phyloP scores from a whole-genome alignment of 176 grass and related monocot genomes.

The Oryza brachyantha region DNA sequence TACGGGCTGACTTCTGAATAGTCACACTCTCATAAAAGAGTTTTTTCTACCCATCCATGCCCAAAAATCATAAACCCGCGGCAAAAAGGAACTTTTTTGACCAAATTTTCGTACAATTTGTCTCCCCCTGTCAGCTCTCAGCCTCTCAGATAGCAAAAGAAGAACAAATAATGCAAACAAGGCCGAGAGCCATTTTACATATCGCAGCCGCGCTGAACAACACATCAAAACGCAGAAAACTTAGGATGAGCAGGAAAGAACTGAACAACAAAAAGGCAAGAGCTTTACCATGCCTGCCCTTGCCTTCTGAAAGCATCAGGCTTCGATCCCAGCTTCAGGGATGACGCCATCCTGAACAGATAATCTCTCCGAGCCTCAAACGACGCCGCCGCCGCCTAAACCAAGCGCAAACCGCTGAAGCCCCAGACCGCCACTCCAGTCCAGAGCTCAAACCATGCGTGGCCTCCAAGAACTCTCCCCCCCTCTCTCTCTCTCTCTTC shows the following conservation, averaged over 20 bases:
- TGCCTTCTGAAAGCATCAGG: slow-evolving; percentile 76
- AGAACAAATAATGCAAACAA: slow-evolving; percentile 6
- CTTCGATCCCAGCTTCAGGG: slow-evolving; percentile 79
- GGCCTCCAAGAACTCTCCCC: slow-evolving; percentile 22
- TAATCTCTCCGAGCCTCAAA: not conserved
- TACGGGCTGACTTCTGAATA: slow-evolving; percentile 10
- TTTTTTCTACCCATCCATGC: not conserved
- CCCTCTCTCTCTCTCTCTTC: not conserved
- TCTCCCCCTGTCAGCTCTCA: not conserved
- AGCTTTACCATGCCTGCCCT: slow-evolving; percentile 76
- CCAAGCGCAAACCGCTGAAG: not conserved
- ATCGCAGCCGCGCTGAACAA: not conserved
- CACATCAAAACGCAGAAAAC: not conserved
- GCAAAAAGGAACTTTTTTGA: not conserved
- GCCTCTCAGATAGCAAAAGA: slow-evolving; percentile 13
- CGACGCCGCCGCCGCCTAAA: slow-evolving; percentile 2
- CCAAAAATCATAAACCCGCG: not conserved
- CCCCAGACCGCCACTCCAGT: not conserved
- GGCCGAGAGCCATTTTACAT: not conserved
- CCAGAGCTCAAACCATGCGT: slow-evolving; percentile 32
- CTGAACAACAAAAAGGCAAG: not conserved
- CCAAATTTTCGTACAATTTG: not conserved
- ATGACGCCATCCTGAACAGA: slow-evolving; percentile 37
- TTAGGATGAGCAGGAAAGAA: not conserved
- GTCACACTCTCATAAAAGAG: not conserved